phyloP scores from a whole-genome alignment of 805 yeast species.

The Ogataea ganodermae region DNA sequence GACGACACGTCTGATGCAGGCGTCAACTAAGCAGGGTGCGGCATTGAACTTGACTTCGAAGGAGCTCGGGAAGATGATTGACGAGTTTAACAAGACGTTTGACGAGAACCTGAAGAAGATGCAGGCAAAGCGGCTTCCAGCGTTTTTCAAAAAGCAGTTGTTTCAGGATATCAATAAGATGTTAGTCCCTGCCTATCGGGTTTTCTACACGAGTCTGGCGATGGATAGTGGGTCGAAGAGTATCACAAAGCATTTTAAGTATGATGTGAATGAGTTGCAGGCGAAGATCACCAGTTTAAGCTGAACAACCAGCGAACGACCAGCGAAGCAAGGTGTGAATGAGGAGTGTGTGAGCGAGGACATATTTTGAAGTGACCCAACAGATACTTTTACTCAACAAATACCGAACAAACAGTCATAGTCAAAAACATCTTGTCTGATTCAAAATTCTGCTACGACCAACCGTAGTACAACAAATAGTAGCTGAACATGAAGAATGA shows the following conservation, averaged over 20 bases:
- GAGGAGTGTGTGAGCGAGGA: not conserved
- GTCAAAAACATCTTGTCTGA: too few relatives aligned
- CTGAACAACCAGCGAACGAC: slow-evolving; percentile 3
- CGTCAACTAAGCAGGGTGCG: slow-evolving; percentile 64
- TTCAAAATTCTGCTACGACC: too few relatives aligned
- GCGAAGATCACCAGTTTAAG: slow-evolving; percentile 34
- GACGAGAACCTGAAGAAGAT: slow-evolving; percentile 74
- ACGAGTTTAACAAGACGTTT: slow-evolving; percentile 75
- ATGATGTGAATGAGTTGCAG: slow-evolving; percentile 46
- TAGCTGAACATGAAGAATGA: too few relatives aligned
- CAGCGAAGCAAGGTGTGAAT: not conserved
- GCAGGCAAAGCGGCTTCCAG: slow-evolving; percentile 44
- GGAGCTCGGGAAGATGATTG: slow-evolving; percentile 64
- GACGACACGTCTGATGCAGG: slow-evolving; percentile 76
- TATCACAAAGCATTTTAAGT: slow-evolving; percentile 68
- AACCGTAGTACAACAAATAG: too few relatives aligned
- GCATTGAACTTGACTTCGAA: slow-evolving; percentile 60
- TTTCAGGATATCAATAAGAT: slow-evolving; percentile 76
- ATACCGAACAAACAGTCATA: too few relatives aligned
- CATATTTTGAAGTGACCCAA: not conserved
- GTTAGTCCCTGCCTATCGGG: slow-evolving; percentile 72
- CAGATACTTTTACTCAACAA: too few relatives aligned
- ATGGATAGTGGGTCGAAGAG: slow-evolving; percentile 73
- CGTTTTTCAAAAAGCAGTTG: slow-evolving; percentile 56
- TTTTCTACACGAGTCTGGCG: slow-evolving; percentile 78